Percentiles rank a stretch among this genome's conserved stretches.
phyloP scores from a whole-genome alignment of 306 rosid species.

The Quercus parvula region DNA sequence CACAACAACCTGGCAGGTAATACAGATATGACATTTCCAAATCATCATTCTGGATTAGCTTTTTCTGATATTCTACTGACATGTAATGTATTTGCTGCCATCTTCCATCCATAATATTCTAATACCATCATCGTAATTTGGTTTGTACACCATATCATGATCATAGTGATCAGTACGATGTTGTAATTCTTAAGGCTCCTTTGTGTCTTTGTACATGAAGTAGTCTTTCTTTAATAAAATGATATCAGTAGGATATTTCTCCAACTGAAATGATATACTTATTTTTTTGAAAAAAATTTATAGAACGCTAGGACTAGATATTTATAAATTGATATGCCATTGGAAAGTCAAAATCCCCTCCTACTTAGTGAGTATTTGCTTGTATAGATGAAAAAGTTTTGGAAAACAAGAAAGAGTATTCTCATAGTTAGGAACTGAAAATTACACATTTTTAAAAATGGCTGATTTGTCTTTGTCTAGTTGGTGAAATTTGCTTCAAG shows the following conservation, averaged over 20 bases:
- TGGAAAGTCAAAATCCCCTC: no score
- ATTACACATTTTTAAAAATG: no score
- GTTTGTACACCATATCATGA: not conserved
- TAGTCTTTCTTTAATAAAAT: no score
- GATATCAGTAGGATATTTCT: not conserved
- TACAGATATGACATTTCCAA: not conserved
- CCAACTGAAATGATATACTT: not conserved
- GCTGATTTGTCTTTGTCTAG: no score
- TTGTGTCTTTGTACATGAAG: no score
- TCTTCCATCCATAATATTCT: not conserved
- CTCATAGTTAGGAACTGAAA: no score
- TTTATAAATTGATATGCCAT: not conserved
- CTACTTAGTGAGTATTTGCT: no score
- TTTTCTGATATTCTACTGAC: not conserved
- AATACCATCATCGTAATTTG: not conserved
- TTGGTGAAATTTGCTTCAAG: no score
- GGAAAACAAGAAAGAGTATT: no score
- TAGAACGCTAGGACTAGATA: not conserved
- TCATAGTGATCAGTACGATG: not conserved
- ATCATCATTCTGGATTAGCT: not conserved
- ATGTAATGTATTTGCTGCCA: not conserved
- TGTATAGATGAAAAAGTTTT: no score
- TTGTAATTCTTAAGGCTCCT: no score
- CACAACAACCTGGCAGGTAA: constrained; percentile 63
- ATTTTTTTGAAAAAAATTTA: not conserved